phyloP scores from a whole-genome alignment of 1,284 basidiomycete species.

The Blastosporella zonata region DNA sequence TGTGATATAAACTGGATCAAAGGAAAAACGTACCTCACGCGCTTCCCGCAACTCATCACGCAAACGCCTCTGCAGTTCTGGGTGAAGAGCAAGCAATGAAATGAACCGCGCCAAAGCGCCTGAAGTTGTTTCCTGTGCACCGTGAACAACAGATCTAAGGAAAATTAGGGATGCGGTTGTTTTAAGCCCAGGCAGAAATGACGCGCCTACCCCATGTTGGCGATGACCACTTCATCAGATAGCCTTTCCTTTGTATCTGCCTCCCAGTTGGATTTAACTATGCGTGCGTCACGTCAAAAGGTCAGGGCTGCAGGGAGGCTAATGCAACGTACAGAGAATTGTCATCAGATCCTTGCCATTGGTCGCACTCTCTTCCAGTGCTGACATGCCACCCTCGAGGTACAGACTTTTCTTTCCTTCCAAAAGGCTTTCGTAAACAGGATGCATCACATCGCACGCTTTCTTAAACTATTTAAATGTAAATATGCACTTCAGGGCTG shows the following conservation, averaged over 20 bases:
- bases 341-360: slow-evolving; percentile 24
- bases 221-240: slow-evolving; percentile 23
- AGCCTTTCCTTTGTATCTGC: slow-evolving; percentile 18
- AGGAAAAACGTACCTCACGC: slow-evolving; percentile 12
- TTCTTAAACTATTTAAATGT: slow-evolving; percentile 20
- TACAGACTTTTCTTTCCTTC: slow-evolving; percentile 18
- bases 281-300: background rate
- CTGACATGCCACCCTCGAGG: slow-evolving; percentile 19
- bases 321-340: slow-evolving; percentile 20
- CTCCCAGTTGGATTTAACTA: slow-evolving; percentile 24
- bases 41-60: slow-evolving; percentile 20
- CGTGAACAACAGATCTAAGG: slow-evolving; percentile 23
- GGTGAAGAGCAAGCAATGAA: slow-evolving; percentile 19
- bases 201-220: slow-evolving; percentile 20
- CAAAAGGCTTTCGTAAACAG: slow-evolving; percentile 20
- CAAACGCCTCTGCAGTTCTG: slow-evolving; percentile 19
- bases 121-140: slow-evolving; percentile 26
- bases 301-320: background rate
- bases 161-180: background rate
- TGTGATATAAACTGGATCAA: background rate
- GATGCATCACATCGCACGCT: slow-evolving; percentile 23
- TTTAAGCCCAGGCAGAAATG: background rate
- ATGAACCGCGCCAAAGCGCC: slow-evolving; percentile 22
- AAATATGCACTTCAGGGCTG: background rate
- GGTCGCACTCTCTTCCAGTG: slow-evolving; percentile 24